Evolutionary conservation across 495 filamentous ascomycete species (phyloP).

Genomic region (Cercophora scortea): DNA sequence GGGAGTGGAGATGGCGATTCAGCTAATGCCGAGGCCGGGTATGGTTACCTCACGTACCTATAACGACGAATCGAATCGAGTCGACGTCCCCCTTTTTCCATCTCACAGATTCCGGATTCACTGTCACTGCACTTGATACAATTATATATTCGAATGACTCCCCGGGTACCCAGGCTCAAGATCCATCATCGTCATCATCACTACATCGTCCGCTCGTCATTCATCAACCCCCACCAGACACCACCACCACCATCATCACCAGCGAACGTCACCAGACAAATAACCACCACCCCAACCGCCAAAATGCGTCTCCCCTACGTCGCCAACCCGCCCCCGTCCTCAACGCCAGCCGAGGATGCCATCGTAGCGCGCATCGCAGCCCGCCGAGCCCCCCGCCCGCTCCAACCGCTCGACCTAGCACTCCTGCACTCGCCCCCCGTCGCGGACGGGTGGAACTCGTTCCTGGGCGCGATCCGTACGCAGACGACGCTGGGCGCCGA

Average conservation of each 20-base stretch:
- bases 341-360: constrained; percentile 38
- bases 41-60: too few relatives aligned
- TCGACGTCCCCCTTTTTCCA: too few relatives aligned
- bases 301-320: constrained; percentile 70
- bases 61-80: too few relatives aligned
- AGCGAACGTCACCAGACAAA: background rate
- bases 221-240: too few relatives aligned
- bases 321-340: constrained; percentile 45
- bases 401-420: constrained; percentile 64
- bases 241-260: background rate
- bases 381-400: constrained; percentile 53
- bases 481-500: constrained; percentile 50
- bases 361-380: constrained; percentile 55
- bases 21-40: too few relatives aligned
- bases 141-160: too few relatives aligned
- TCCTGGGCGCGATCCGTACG: constrained; percentile 67
- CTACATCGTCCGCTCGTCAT: too few relatives aligned
- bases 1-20: background rate
- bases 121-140: too few relatives aligned
- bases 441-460: constrained; percentile 74
- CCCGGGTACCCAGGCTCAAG: too few relatives aligned
- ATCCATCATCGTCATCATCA: too few relatives aligned
- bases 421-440: constrained; percentile 66
- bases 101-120: background rate
- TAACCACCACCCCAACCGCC: background rate